A percentile compares a stretch with the other conserved stretches of the same genome.
Evolutionary conservation across 2,329 filamentous ascomycete species (phyloP).

Genomic region (Cercospora sp.): DNA sequence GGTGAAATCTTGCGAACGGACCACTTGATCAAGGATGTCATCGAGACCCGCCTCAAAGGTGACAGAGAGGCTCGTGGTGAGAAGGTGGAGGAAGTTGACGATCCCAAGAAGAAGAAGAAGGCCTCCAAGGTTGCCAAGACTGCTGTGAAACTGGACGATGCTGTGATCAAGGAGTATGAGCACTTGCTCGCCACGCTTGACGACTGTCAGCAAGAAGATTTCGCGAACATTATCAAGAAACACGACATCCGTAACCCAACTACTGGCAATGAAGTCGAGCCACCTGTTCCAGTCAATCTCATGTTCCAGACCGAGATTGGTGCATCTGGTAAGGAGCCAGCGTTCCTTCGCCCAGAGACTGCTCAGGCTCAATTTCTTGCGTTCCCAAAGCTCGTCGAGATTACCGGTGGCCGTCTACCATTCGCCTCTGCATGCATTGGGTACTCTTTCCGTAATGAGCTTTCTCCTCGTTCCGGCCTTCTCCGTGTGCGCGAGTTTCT

Average conservation of each 20-base stretch:
- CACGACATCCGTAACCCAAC: slow-evolving; percentile 86
- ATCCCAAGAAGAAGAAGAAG: slow-evolving; percentile 81
- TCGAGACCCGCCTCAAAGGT: slow-evolving; percentile 82
- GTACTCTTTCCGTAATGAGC: slow-evolving; percentile 98
- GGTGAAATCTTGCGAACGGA: slow-evolving; percentile 96
- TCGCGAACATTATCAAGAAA: slow-evolving; percentile 85
- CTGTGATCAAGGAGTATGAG: slow-evolving; percentile 84
- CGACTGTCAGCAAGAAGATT: slow-evolving; percentile 85
- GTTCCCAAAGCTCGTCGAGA: slow-evolving; percentile 93
- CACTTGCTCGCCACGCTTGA: slow-evolving; percentile 90
- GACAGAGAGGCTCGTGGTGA: slow-evolving; percentile 90
- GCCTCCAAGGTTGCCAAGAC: slow-evolving; percentile 68
- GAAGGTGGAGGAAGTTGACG: slow-evolving; percentile 73
- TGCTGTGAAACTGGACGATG: slow-evolving; percentile 78
- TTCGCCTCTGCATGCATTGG: slow-evolving; percentile 97
- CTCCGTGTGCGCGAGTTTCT: slow-evolving; percentile 94
- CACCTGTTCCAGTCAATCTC: slow-evolving; percentile 91
- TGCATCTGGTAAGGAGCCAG: slow-evolving; percentile 81
- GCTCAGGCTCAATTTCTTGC: slow-evolving; percentile 98
- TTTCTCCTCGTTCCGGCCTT: slow-evolving; percentile 87
- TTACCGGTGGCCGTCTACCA: slow-evolving; percentile 92
- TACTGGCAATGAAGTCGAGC: slow-evolving; percentile 72
- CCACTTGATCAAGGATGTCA: slow-evolving; percentile 91
- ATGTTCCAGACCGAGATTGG: slow-evolving; percentile 98
- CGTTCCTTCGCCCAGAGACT: slow-evolving; percentile 89